Conservation (phyloP, 257 asterid genomes). For the Solanum appendiculatum region DNA sequence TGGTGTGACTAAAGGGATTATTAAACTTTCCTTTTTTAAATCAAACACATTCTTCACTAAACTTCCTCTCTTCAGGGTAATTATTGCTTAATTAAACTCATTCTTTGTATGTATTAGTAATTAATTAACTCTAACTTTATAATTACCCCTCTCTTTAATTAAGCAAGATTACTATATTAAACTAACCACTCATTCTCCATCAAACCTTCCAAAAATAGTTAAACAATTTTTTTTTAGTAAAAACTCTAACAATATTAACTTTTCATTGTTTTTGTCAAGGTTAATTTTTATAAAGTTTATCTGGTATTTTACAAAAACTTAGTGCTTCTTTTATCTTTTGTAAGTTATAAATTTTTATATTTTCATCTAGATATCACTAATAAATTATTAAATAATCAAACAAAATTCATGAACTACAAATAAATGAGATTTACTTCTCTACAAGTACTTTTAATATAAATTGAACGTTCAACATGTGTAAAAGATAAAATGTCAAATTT, state of each 20-base stretch:
- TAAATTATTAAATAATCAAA: neutral
- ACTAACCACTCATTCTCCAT: neutral
- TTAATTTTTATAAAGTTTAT: neutral
- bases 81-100: neutral
- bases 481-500: neutral
- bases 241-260: neutral
- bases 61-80: neutral
- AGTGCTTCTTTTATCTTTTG: neutral
- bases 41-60: neutral
- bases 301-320: neutral
- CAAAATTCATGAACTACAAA: neutral
- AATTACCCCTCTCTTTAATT: neutral
- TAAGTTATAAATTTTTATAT: neutral
- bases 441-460: neutral
- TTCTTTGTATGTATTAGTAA: neutral
- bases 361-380: neutral
- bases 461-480: neutral
- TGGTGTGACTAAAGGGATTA: constrained; percentile 3
- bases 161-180: neutral
- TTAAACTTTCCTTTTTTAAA: neutral
- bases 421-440: neutral
- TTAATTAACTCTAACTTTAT: neutral
- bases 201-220: neutral
- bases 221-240: neutral
- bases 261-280: neutral